Conservation (phyloP, 2,329 filamentous ascomycete genomes). For the Calonectria henricotiae region DNA sequence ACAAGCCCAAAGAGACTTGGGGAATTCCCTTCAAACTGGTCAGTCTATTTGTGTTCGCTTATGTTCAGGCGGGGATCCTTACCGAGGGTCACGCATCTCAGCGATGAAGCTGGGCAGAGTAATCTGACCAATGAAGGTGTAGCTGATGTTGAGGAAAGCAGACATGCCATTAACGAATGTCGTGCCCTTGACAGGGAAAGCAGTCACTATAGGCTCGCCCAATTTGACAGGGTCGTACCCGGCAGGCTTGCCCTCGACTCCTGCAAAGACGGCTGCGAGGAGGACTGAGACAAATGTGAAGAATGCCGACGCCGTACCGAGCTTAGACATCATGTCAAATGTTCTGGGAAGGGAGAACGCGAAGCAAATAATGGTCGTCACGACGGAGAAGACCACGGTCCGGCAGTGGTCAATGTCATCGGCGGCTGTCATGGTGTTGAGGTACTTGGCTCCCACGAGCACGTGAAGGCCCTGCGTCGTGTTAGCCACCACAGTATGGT, state of each 20-base stretch:
- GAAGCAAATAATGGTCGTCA: conserved; percentile 84
- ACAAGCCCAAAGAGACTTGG: conserved; percentile 92
- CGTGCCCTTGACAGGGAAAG: conserved; percentile 78
- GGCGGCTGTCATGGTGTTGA: conserved; percentile 88
- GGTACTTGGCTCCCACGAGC: conserved; percentile 86
- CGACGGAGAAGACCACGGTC: conserved; percentile 84
- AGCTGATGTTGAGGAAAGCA: conserved; percentile 95
- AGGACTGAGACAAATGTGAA: conserved; percentile 94
- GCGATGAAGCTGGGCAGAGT: conserved; percentile 95
- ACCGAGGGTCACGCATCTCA: conserved; percentile 83
- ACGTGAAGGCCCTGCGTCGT: conserved; percentile 76
- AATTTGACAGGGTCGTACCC: conserved; percentile 70
- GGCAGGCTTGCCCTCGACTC: conserved; percentile 81
- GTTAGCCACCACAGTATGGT: conserved; percentile 7
- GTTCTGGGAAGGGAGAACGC: conserved; percentile 88
- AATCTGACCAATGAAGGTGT: conserved; percentile 97
- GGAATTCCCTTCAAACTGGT: conserved; percentile 78
- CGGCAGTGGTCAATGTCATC: conserved; percentile 76
- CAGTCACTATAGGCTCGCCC: conserved; percentile 79
- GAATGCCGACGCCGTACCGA: conserved; percentile 84
- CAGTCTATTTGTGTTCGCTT: conserved; percentile 12
- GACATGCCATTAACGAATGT: conserved; percentile 88
- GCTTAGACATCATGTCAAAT: conserved; percentile 83
- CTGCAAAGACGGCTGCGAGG: conserved; percentile 87
- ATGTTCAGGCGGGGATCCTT: conserved; percentile 2